Evolutionary conservation across 306 rosid species (phyloP).

Genomic region (Prunus campanulata): DNA sequence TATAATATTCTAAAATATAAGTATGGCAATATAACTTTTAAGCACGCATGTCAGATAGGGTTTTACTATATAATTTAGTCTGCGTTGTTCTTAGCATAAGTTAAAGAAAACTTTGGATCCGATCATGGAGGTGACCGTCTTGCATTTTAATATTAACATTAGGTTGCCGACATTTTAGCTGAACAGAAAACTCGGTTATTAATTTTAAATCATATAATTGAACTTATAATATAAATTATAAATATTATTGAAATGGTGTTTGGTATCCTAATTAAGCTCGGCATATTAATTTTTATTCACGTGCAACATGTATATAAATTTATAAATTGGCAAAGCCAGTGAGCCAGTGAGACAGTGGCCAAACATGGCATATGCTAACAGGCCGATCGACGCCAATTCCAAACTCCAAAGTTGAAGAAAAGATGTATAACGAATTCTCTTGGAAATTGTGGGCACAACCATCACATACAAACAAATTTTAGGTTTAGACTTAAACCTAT

Average conservation of each 20-base stretch:
- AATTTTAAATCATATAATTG: not conserved
- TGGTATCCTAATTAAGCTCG: not conserved
- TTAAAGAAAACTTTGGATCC: not conserved
- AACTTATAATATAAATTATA: too few species aligned
- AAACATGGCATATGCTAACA: conserved; percentile 1
- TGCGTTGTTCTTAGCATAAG: too few species aligned
- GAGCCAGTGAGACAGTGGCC: not conserved
- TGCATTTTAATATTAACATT: not conserved
- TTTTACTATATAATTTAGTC: not conserved
- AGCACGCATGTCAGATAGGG: not conserved
- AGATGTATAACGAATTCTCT: conserved; percentile 3
- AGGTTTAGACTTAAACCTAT: conserved; percentile 35
- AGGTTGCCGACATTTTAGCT: conserved; percentile 3
- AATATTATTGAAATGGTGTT: too few species aligned
- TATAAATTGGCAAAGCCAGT: too few species aligned
- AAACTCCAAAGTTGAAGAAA: not conserved
- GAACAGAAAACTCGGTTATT: not conserved
- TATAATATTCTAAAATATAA: not conserved
- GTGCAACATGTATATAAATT: not conserved
- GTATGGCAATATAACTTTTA: not conserved
- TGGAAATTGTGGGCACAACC: conserved; percentile 13
- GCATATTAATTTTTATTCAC: not conserved
- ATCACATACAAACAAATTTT: not conserved
- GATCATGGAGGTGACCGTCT: not conserved
- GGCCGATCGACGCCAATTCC: conserved; percentile 1